Percentiles rank a stretch among this genome's conserved stretches.
Conservation (phyloP, 2,329 filamentous ascomycete species). For the Penicillium sp. region DNA sequence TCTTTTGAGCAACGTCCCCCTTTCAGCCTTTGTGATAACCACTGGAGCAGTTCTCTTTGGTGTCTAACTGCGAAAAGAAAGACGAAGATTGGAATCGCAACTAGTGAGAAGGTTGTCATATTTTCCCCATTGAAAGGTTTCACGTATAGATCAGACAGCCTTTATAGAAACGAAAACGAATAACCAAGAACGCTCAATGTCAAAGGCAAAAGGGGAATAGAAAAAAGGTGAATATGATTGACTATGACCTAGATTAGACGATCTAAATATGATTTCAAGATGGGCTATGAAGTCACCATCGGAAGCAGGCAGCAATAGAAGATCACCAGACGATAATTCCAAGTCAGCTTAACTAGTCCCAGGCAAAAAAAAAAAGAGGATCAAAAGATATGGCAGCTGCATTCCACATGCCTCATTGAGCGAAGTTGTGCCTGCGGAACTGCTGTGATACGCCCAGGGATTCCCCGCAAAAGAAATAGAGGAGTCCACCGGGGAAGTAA, state of each 20-base stretch:
- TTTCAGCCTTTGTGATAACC: constrained; percentile 5
- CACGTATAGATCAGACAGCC: not conserved
- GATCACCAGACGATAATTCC: constrained; percentile 16
- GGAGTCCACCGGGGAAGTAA: constrained; percentile 12
- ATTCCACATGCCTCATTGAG: constrained; percentile 19
- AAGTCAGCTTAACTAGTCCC: constrained; percentile 9
- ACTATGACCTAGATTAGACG: not conserved
- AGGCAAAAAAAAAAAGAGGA: constrained; percentile 10
- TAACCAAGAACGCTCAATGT: constrained; percentile 3
- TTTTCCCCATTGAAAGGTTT: constrained; percentile 15
- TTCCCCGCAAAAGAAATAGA: constrained; percentile 20
- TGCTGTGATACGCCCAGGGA: constrained; percentile 22
- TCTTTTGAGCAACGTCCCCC: not conserved
- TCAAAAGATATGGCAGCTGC: constrained; percentile 10
- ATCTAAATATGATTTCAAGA: constrained; percentile 15
- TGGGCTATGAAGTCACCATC: constrained; percentile 10
- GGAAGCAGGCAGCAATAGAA: constrained; percentile 11
- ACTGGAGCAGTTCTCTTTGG: constrained; percentile 15
- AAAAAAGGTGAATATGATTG: not conserved
- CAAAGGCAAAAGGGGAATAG: not conserved
- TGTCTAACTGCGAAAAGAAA: constrained; percentile 24
- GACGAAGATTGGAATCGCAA: constrained; percentile 24
- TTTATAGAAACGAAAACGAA: not conserved
- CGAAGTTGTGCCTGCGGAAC: constrained; percentile 10
- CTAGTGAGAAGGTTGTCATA: constrained; percentile 29